These are phyloP conservation scores for Rhipidocladum racemiflorum DNA, from an alignment of 176 grass and related monocot species.

Conservation along the genomic window DNA sequence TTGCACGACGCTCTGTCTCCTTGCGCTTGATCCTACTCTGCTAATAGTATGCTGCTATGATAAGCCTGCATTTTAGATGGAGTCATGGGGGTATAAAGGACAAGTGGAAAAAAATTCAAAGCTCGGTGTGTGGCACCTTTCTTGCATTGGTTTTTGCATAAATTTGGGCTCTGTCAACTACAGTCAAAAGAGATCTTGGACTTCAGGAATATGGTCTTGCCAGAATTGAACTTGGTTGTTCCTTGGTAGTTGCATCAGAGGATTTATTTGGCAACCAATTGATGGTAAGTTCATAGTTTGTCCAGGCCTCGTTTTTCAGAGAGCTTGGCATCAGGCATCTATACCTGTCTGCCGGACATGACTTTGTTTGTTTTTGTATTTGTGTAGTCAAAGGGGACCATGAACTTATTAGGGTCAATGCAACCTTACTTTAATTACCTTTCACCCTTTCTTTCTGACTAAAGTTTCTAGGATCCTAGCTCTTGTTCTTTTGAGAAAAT, in stretches of 20 bases:
- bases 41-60: constrained; percentile 12
- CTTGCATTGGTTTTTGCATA: background rate
- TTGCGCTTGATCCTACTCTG: constrained; percentile 32
- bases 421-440: constrained; percentile 27
- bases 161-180: constrained; percentile 22
- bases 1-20: background rate
- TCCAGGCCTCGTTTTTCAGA: background rate
- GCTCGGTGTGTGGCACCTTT: background rate
- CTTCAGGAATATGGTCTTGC: constrained; percentile 15
- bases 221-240: constrained; percentile 24
- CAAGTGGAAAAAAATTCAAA: background rate
- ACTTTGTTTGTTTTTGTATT: constrained; percentile 12
- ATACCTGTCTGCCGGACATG: constrained; percentile 16
- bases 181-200: constrained; percentile 35
- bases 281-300: constrained; percentile 1
- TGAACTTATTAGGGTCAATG: constrained; percentile 40
- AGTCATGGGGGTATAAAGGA: background rate
- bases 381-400: constrained; percentile 38
- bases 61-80: background rate
- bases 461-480: constrained; percentile 32
- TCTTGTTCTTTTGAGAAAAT: constrained; percentile 41
- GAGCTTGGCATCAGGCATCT: constrained; percentile 23
- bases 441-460: constrained; percentile 19
- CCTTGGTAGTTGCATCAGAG: constrained; percentile 27
- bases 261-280: constrained; percentile 3